Evolutionary conservation across 129 eudicot genomes (phyloP).

Genomic region (Dittrichia graveolens): DNA sequence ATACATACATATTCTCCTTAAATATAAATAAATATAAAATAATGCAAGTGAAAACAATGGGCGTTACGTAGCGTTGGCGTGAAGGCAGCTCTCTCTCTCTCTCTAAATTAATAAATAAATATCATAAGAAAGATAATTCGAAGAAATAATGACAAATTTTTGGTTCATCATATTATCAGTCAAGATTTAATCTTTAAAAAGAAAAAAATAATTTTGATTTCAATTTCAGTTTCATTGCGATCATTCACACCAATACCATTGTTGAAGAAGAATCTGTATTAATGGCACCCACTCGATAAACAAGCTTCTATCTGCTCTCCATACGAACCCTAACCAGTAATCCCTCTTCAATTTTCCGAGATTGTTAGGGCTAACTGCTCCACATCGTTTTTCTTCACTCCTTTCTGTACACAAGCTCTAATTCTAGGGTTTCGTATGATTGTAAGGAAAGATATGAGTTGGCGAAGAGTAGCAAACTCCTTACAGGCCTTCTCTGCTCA

Average conservation of each 20-base stretch:
- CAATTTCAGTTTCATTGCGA: background rate
- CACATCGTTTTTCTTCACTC: background rate
- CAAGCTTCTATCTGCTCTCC: conserved; percentile 13
- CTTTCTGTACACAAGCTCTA: background rate
- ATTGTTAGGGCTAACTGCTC: background rate
- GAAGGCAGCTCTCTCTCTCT: conserved; percentile 19
- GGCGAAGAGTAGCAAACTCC: conserved; percentile 55
- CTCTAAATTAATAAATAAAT: background rate
- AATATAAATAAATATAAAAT: background rate
- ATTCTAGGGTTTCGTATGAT: conserved; percentile 29
- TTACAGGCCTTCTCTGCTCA: conserved; percentile 51
- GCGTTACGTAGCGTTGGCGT: conserved; percentile 43
- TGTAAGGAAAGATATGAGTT: conserved; percentile 47
- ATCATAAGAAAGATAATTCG: background rate
- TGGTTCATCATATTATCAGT: conserved; percentile 12
- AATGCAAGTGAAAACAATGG: conserved; percentile 23
- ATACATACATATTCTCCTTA: no score
- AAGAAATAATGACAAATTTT: conserved; percentile 13
- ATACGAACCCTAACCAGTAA: conserved; percentile 24
- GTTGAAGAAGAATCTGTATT: background rate
- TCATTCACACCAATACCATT: conserved; percentile 22
- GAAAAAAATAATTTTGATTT: background rate
- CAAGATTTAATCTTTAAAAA: conserved; percentile 17
- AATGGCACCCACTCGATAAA: conserved; percentile 25
- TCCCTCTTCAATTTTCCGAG: conserved; percentile 22